Evolutionary conservation across 768 basidiomycete species (phyloP).

Genomic region (Mycena polygramma): DNA sequence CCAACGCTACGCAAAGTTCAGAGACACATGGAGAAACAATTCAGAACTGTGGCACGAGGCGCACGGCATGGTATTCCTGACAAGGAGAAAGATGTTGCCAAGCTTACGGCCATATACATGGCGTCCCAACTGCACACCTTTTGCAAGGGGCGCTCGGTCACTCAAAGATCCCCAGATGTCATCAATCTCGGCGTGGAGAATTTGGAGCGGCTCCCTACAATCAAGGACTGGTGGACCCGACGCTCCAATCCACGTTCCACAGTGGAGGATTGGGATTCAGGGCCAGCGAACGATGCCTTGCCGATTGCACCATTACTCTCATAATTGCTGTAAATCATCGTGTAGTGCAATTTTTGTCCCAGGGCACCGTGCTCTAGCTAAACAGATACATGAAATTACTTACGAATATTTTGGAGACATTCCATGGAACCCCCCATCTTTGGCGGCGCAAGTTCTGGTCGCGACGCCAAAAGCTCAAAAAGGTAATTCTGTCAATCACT

Average conservation of each 20-base stretch:
- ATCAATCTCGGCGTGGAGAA: conserved; percentile 14
- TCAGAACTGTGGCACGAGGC: conserved; percentile 27
- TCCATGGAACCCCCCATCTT: no score
- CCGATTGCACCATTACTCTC: no score
- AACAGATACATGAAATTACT: no score
- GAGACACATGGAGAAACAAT: conserved; percentile 38
- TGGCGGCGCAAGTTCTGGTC: no score
- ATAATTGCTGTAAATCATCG: no score
- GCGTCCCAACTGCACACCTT: conserved; percentile 16
- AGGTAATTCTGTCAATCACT: no score
- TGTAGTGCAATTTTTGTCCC: no score
- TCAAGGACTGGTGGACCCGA: conserved; percentile 27
- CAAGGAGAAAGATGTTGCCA: conserved; percentile 34
- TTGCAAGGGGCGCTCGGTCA: conserved; percentile 4
- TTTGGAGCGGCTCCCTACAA: conserved; percentile 22
- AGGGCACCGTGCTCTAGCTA: no score
- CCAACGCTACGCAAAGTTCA: conserved; percentile 33
- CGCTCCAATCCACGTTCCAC: conserved; percentile 15
- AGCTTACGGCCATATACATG: conserved; percentile 24
- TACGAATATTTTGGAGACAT: no score
- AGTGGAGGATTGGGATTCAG: conserved; percentile 17
- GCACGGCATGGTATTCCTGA: conserved; percentile 30
- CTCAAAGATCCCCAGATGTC: conserved; percentile 11
- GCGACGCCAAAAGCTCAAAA: no score
- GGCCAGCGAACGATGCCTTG: neutral